Evolutionary conservation across 306 rosid species (phyloP), one percentile per base, ranked within the genome.

Genomic region (Cucumis cinereus): DNA sequence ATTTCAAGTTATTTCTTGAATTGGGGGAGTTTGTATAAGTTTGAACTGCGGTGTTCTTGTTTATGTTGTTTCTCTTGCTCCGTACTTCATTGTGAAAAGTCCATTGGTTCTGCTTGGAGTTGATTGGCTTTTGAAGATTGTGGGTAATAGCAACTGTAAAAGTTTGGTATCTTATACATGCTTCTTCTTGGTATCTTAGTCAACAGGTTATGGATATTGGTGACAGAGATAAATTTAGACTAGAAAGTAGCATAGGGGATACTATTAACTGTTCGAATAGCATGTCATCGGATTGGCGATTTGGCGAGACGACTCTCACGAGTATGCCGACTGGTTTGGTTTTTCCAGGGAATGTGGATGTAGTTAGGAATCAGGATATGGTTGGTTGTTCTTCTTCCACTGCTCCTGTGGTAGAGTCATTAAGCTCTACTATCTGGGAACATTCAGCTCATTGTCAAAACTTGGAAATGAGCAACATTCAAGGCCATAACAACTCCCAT

Each of bases 271-370:
- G 79, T 83, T 86, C 96, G 38, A 59, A 79, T 81, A 79, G 86
- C 74, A 54, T 87, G 85, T 72, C 86, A 17, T 87, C 84, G 6
- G 96, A 88, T 83, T 90, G 97, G 98, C 79, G 91, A 81, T 94
- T 79, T 80, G 90, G 83, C 47, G 86, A 86, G 67, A 81, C 85
- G 53, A 86, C 84, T 80, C 82, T 88, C 82, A 75, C 85, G 49
- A 84, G 77, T 81, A 75, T 91, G 57, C 84, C 92, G 8, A 80
- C 78, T 77, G 96, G 90, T 36, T 83, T 93, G 84, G 88, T 81
- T 81, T 66, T 81, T 0, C 28, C 67, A 38, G 89, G 87, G 26
- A 86, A 87, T 85, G 82, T 86, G 30, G 74, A 87, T 73, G 13
- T 70, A 76, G 79, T 83, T 66, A 77, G 82, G 82, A 88, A 83